Evolutionary conservation across 345 rosid genomes (phyloP), one percentile per base, ranked within the genome.

Genomic region (Populus ilicifolia): DNA sequence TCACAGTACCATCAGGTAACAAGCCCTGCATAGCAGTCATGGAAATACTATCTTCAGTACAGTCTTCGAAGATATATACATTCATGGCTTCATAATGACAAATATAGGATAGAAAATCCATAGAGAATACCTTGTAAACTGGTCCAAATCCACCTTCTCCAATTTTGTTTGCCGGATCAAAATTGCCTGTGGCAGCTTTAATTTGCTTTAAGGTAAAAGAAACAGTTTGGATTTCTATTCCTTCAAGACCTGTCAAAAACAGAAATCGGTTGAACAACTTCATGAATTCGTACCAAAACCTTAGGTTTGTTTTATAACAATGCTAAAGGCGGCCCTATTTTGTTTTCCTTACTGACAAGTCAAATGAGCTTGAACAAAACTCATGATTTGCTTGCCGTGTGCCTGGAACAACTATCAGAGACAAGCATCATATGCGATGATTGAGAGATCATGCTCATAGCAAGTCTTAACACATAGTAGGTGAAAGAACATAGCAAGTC

Each of bases 111-210:
- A 1, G 29, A 23, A 56, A 56, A 59, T 59, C 11, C 27, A 2
- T 9, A 23, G 63, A 10, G 29, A 13, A 33, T 85, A 88, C 93
- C 91, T 87, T 90, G 82, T 79, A 87, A 1, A 90, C 93, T 59
- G 93, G 75, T 80, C 93, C 91, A 36, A 90, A 90, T 77, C 91
- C 91, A 66, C 93, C 93, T 82, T 87, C 93, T 67, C 93, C 93
- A 4, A 90, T 82, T 80, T 90, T 90, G 80, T 90, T 88, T 66
- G 21, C 48, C 44, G 85, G 41, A 73, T 80, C 85, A 75, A 90
- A 90, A 72, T 90, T 80, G 29, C 83, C 67, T 0, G 93, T 90
- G 50, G 93, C 93, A 78, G 72, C 75, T 74, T 79, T 86, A 61
- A 90, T 90, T 82, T 88, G 89, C 81, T 80, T 83, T 7, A 87